These are phyloP conservation scores for Moesziomyces aphidis DNA, from an alignment of 1,284 basidiomycete genomes.

Conservation along the genomic window DNA sequence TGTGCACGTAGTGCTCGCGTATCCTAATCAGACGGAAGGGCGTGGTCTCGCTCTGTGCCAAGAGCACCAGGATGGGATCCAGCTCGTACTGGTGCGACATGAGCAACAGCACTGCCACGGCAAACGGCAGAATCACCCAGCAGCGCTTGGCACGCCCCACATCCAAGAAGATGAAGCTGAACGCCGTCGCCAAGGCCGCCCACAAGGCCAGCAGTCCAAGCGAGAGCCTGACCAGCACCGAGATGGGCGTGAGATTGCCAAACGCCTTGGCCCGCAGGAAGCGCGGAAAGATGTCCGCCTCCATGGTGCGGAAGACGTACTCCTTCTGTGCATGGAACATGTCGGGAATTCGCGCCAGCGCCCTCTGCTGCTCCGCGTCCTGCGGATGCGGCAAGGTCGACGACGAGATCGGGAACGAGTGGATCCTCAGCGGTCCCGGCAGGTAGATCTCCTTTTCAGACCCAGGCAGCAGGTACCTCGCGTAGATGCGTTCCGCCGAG, in stretches of 20 bases:
- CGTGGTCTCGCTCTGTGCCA: conserved; percentile 70
- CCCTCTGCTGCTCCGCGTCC: conserved; percentile 76
- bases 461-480: conserved; percentile 81
- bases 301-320: conserved; percentile 93
- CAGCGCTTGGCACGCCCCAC: conserved; percentile 88
- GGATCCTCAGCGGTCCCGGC: conserved; percentile 70
- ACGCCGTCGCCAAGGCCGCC: conserved; percentile 88
- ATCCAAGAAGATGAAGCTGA: conserved; percentile 93
- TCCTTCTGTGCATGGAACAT: conserved; percentile 98
- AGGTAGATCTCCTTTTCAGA: conserved; percentile 89
- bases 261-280: conserved; percentile 97
- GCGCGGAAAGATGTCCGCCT: conserved; percentile 90
- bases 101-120: conserved; percentile 87
- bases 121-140: conserved; percentile 96
- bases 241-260: conserved; percentile 92
- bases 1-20: conserved; percentile 90
- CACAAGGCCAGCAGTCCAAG: conserved; percentile 87
- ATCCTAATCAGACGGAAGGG: conserved; percentile 91
- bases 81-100: conserved; percentile 96
- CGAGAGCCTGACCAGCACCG: conserved; percentile 78
- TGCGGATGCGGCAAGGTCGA: conserved; percentile 77
- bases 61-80: conserved; percentile 78
- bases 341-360: conserved; percentile 91
- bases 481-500: conserved; percentile 94
- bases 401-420: conserved; percentile 70